Conservation (phyloP, 441 rosid species). For the Hura crepitans region DNA sequence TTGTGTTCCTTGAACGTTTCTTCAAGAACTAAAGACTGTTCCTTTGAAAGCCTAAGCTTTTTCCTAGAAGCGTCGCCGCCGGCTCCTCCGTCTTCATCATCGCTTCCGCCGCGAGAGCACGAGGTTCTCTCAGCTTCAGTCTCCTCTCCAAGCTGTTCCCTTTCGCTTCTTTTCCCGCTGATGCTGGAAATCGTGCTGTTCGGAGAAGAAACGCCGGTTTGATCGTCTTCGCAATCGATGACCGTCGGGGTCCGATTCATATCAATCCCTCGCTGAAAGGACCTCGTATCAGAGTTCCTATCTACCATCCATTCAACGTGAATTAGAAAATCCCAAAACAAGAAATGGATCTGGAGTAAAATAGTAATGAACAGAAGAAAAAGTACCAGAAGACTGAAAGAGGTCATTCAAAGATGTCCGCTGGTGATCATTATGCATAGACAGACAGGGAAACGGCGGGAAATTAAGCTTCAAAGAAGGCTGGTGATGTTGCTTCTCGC, state of each 20-base stretch:
- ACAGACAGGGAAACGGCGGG: slow-evolving; percentile 34
- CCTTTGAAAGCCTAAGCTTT: slow-evolving; percentile 74
- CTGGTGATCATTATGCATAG: slow-evolving; percentile 28
- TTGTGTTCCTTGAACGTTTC: slow-evolving; percentile 76
- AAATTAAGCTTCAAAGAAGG: slow-evolving; percentile 43
- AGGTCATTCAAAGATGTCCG: slow-evolving; percentile 36
- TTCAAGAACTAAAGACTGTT: slow-evolving; percentile 72
- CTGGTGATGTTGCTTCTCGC: slow-evolving; percentile 26
- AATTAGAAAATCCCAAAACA: not conserved
- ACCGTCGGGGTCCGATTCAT: slow-evolving; percentile 51
- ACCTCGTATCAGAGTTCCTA: slow-evolving; percentile 39
- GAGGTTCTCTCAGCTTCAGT: slow-evolving; percentile 62
- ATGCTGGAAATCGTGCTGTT: slow-evolving; percentile 75
- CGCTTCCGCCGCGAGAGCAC: slow-evolving; percentile 50
- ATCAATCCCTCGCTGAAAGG: slow-evolving; percentile 57
- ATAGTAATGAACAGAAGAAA: not conserved
- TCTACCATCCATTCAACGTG: slow-evolving; percentile 31
- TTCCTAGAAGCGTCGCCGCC: slow-evolving; percentile 62
- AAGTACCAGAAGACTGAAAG: slow-evolving; percentile 48
- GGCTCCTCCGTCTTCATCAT: slow-evolving; percentile 59
- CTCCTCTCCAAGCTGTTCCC: slow-evolving; percentile 52
- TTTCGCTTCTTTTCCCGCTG: slow-evolving; percentile 67
- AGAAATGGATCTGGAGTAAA: not conserved
- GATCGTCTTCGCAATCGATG: slow-evolving; percentile 51
- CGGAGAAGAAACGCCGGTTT: slow-evolving; percentile 68